Evolutionary conservation across 2,329 filamentous ascomycete genomes (phyloP).

Genomic region (Albophoma yamanashiensis): DNA sequence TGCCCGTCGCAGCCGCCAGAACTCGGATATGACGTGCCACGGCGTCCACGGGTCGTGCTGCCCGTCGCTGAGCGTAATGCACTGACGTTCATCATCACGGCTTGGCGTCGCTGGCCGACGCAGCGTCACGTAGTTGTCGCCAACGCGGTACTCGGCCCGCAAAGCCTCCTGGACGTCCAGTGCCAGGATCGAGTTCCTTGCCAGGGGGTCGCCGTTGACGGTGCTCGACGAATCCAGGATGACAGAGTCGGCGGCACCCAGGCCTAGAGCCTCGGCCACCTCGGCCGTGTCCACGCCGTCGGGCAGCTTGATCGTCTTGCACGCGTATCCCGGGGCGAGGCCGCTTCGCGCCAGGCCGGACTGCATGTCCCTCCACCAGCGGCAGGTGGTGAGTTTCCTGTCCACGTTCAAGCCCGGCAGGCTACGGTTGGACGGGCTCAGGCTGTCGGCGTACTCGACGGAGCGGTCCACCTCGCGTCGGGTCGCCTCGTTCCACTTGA

Average conservation of each 20-base stretch:
- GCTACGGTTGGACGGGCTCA: constrained; percentile 8
- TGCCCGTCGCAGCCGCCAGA: constrained; percentile 21
- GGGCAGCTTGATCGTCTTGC: constrained; percentile 31
- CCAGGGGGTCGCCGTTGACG: constrained; percentile 27
- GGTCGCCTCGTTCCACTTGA: constrained; percentile 43
- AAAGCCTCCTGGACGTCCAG: constrained; percentile 47
- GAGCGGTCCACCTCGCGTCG: constrained; percentile 5
- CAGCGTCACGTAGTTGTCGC: constrained; percentile 26
- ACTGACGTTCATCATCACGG: constrained; percentile 14
- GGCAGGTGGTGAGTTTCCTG: constrained; percentile 7
- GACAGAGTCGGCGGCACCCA: constrained; percentile 33
- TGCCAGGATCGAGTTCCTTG: constrained; percentile 63
- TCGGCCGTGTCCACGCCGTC: constrained; percentile 38
- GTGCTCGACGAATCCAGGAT: constrained; percentile 51
- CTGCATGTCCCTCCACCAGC: constrained; percentile 14
- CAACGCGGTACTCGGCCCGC: constrained; percentile 46
- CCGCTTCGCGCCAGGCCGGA: constrained; percentile 17
- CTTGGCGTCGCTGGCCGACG: constrained; percentile 11
- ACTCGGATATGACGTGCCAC: constrained; percentile 41
- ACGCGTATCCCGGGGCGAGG: constrained; percentile 24
- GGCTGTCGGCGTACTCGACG: constrained; percentile 8
- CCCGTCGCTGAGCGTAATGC: constrained; percentile 9
- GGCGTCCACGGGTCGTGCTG: constrained; percentile 23
- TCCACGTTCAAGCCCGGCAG: constrained; percentile 8
- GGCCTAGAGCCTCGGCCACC: constrained; percentile 39